Evolutionary conservation across 2,329 filamentous ascomycete species (phyloP), one percentile per base, ranked within the genome.

Genomic region (Didymella arachidicola): DNA sequence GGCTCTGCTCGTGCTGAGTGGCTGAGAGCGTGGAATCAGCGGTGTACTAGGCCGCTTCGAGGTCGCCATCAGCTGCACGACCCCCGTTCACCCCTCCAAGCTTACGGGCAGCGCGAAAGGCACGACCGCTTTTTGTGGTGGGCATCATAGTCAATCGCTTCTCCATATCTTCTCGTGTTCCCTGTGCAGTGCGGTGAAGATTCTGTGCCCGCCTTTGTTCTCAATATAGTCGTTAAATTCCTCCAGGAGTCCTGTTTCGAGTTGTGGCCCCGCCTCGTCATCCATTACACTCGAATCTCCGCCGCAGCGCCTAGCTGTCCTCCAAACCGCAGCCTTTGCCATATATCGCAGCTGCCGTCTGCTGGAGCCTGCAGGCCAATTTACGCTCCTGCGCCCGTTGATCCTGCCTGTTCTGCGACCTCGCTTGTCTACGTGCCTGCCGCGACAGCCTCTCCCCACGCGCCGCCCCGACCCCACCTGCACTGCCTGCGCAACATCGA

Each of bases 251-350:
- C 30, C 26, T 32, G 58, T 64, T 61, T 66, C 62, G 51, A 25
- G 63, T 60, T 63, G 62, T 61, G 58, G 64, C 67, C 66, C 61
- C 59, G 62, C 59, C 55, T 44, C 53, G 60, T 64, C 68, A 65
- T 72, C 52, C 68, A 65, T 72, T 50, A 58, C 56, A 41, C 42
- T 45, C 53, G 67, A 65, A 60, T 47, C 49, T 53, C 59, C 61
- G 65, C 67, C 67, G 67, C 70, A 59, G 69, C 70, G 69, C 68
- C 65, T 72, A 72, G 60, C 59, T 47, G 56, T 50, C 34, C 42
- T 19, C 41, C 34, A 29, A 12, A 30, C 46, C 46, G 47, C 47
- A 41, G 47, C 29, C 27, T 22, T 22, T 44, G 56, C 61, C 62
- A 50, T 66, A 65, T 66, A 70, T 59, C 66, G 50, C 57, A 64